Evolutionary conservation across 2,329 filamentous ascomycete species (phyloP).

Genomic region (Phialocephala sp.): DNA sequence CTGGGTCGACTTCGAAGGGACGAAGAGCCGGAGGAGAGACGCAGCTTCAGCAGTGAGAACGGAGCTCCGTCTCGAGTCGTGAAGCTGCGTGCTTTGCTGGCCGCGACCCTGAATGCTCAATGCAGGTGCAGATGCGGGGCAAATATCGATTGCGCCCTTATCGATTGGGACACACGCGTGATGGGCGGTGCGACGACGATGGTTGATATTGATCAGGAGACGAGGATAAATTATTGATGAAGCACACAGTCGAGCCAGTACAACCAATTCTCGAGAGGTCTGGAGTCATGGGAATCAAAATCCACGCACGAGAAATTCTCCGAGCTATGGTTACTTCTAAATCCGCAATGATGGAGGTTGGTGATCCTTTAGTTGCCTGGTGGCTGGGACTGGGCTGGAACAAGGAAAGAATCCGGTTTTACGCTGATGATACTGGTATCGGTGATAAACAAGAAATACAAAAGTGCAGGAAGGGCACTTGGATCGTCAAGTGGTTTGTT

Average conservation of each 20-base stretch:
- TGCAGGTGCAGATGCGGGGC: not conserved
- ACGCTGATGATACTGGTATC: not conserved
- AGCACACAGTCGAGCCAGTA: conserved; percentile 9
- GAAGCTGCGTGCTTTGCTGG: not conserved
- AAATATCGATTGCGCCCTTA: conserved; percentile 7
- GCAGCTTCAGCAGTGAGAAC: not conserved
- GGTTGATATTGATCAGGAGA: conserved; percentile 7
- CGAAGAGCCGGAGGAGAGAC: not conserved
- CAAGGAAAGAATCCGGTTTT: conserved; percentile 7
- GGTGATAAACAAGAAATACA: not conserved
- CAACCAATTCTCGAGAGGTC: not conserved
- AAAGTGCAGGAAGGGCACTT: not conserved
- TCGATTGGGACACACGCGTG: not conserved
- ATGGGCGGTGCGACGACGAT: not conserved
- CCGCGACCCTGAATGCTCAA: conserved; percentile 13
- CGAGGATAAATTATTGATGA: conserved; percentile 9
- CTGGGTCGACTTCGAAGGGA: not conserved
- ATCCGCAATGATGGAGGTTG: not conserved
- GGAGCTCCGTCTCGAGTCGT: not conserved
- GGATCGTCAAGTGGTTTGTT: not conserved
- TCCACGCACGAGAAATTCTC: not conserved
- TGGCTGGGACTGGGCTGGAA: conserved; percentile 7
- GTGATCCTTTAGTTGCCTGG: not conserved
- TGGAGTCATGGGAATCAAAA: not conserved
- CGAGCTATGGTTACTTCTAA: not conserved